Evolutionary conservation across 352 stramenopile species (phyloP), one percentile per base, ranked within the genome.

Genomic region (Pythium insidiosum): DNA sequence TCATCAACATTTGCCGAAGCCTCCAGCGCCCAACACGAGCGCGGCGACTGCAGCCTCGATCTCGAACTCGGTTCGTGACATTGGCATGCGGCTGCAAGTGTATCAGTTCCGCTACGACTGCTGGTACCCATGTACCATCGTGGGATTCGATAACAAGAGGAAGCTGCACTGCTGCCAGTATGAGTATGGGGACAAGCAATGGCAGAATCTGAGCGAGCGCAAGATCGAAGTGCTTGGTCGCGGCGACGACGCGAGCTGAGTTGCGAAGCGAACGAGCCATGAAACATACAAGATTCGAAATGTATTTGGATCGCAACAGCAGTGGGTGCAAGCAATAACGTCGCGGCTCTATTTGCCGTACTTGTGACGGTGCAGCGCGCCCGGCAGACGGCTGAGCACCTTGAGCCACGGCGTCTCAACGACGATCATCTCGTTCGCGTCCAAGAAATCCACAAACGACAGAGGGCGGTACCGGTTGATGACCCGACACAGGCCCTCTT

Each of bases 331-430:
- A n/a, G n/a, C n/a, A n/a, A n/a, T n/a, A 42, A 38, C 12, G 30
- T 11, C 45, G 10, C n/a, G 2, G 10, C 29, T 24, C 78, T 85
- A 88, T 56, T 88, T 86, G 52, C 77, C 77, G 69, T 92, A 92
- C 54, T 92, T 92, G 68, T 84, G 80, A 65, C 80, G 80, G 31
- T 88, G 69, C 37, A 92, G 69, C 23, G 80, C 74, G 39, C 76
- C 77, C 15, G 80, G 80, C 54, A 92, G 60, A 46, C 77, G 70
- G 40, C 77, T 84, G 25, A 92, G 61, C 58, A 92, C 79, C 68
- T 92, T 90, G 43, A 92, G 71, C 72, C 79, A 92, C 38, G 77
- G 80, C 19, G 75, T 90, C 61, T 92, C 80, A 22, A 92, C 77
- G 37, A 92, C 67, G 26, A 88, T 50, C 47, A 92, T 60, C 60